Evolutionary conservation across 2,329 filamentous ascomycete species (phyloP).

Genomic region (Claviceps monticola): DNA sequence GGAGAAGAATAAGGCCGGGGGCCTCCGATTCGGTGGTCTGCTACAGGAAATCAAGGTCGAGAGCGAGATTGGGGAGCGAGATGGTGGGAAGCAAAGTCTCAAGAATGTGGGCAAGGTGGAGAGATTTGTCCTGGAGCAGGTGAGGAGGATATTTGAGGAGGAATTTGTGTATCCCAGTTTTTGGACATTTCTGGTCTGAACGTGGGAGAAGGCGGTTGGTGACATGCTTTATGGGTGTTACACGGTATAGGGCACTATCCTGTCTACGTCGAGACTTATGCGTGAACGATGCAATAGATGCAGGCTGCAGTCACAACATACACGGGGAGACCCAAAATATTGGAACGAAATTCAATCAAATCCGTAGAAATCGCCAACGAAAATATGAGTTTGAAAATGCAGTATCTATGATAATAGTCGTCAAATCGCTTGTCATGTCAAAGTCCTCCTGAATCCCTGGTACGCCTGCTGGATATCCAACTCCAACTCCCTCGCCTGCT

Average conservation of each 20-base stretch:
- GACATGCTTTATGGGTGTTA: neutral
- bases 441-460: slow-evolving; percentile 75
- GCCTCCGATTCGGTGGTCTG: slow-evolving; percentile 49
- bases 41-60: slow-evolving; percentile 91
- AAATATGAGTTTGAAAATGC: neutral
- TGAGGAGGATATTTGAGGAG: slow-evolving; percentile 93
- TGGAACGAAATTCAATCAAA: neutral
- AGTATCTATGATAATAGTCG: neutral
- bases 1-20: slow-evolving; percentile 13
- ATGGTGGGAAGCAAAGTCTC: slow-evolving; percentile 81
- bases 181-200: slow-evolving; percentile 85
- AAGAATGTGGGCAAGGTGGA: slow-evolving; percentile 99
- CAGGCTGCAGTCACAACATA: neutral
- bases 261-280: neutral
- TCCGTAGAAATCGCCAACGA: neutral
- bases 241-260: neutral
- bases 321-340: neutral
- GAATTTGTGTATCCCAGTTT: slow-evolving; percentile 98
- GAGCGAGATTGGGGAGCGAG: slow-evolving; percentile 90
- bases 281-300: neutral
- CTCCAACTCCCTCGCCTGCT: slow-evolving; percentile 77
- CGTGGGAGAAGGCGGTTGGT: neutral
- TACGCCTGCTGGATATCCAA: slow-evolving; percentile 93
- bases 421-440: slow-evolving; percentile 36
- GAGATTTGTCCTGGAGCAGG: slow-evolving; percentile 91